Base-by-base conservation (phyloP, 31 red algal species). In the Endocladia muricata region DNA sequence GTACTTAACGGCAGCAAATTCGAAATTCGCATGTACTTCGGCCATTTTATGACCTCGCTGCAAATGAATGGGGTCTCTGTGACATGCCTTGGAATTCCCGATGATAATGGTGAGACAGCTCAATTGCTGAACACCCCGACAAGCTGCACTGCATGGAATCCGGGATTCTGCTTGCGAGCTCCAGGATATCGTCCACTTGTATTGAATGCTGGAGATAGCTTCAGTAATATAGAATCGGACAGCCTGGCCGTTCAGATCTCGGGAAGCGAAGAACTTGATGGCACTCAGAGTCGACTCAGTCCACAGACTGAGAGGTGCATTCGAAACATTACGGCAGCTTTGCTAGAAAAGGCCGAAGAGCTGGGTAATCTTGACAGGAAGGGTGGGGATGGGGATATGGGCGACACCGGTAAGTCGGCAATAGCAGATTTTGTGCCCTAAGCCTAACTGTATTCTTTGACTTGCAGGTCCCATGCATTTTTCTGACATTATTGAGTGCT, bases 351-450 rank as follows among this genome's bases (percentile, higher is more conserved):
- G n/a, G 70, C 15, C 3, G 61, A 82, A 15, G 70, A 76, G 19
- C 76, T 93, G 15, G 72, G 60, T 42, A 54, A 47, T 21, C 66
- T 82, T 23, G 89, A 93, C 59, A 41, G 51, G 0, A 60, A 71
- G 15, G 68, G 73, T 2, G 89, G 89, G 2, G 89, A 93, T 59
- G 89, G 89, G 41, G 89, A 93, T 63, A 73, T 79, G 21, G 88
- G 88, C 21, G 41, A 71, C 37, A 91, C 88, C 72, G 79, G 79
- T 83, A 73, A 25, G 79, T 59, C 60, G n/a, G n/a, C 62, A 7
- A n/a, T n/a, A n/a, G n/a, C n/a, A n/a, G n/a, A n/a, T n/a, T n/a
- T n/a, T 56, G 0, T 11, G 6, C 3, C 5, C 31, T 17, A 42
- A 35, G 5, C 28, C 41, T 37, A 55, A 73, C 70, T 52, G 9